Evolutionary conservation across 306 rosid species (phyloP).

Genomic region (Cucumis hystrix): DNA sequence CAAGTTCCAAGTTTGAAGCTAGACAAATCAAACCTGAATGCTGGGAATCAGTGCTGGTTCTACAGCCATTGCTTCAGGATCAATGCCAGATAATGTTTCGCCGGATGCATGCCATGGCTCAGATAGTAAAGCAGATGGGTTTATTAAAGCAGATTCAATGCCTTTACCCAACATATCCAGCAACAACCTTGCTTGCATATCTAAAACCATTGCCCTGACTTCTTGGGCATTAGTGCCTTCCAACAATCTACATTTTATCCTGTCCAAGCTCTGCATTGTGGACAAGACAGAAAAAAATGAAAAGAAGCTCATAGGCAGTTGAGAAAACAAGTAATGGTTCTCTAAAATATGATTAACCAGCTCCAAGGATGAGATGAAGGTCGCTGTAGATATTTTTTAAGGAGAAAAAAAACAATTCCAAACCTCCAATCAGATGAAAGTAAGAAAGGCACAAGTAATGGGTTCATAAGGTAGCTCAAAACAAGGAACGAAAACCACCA

Average conservation of each 20-base stretch:
- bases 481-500: neutral
- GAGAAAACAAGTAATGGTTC: neutral
- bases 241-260: slow-evolving; percentile 89
- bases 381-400: neutral
- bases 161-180: slow-evolving; percentile 99
- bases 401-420: neutral
- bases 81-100: slow-evolving; percentile 65
- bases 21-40: slow-evolving; percentile 50
- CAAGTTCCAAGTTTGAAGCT: neutral
- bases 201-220: slow-evolving; percentile 99
- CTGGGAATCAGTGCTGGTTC: slow-evolving; percentile 71
- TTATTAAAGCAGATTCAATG: slow-evolving; percentile 84
- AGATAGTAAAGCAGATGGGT: slow-evolving; percentile 75
- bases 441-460: neutral
- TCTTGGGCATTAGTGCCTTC: slow-evolving; percentile 98
- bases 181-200: slow-evolving; percentile 98
- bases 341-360: neutral
- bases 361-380: neutral
- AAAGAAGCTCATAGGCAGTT: neutral
- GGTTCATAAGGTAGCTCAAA: neutral
- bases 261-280: slow-evolving; percentile 84
- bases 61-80: slow-evolving; percentile 84
- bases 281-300: neutral
- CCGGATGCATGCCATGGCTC: slow-evolving; percentile 84
- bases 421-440: neutral